Percentiles rank a stretch among this genome's conserved stretches.
These are phyloP conservation scores for Rutstroemia sp. DNA, from an alignment of 2,329 filamentous ascomycete genomes.

Conservation along the genomic window DNA sequence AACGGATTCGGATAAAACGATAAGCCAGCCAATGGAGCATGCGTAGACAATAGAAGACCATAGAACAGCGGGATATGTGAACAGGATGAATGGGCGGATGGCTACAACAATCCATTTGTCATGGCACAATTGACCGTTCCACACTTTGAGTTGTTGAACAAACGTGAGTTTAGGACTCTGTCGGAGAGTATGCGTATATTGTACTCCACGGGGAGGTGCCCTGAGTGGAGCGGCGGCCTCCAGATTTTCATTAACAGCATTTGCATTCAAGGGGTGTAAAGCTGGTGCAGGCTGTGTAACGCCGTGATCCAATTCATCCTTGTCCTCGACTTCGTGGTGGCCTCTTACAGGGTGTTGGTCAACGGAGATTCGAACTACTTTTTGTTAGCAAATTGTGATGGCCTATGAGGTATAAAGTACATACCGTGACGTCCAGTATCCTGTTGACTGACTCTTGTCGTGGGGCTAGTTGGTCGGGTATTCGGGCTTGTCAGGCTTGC, in stretches of 20 bases:
- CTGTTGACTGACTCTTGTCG: background rate
- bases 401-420: background rate
- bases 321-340: background rate
- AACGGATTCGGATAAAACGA: constrained; percentile 85
- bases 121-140: constrained; percentile 67
- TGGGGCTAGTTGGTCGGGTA: background rate
- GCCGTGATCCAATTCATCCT: background rate
- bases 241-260: constrained; percentile 23
- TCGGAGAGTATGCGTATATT: constrained; percentile 66
- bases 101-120: constrained; percentile 77
- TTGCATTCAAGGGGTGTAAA: constrained; percentile 33
- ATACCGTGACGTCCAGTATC: background rate
- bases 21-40: constrained; percentile 88
- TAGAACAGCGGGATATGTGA: constrained; percentile 78
- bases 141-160: constrained; percentile 64
- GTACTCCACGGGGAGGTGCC: constrained; percentile 1
- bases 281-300: constrained; percentile 24
- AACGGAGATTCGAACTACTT: constrained; percentile 1
- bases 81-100: constrained; percentile 75
- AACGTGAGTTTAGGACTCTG: constrained; percentile 64
- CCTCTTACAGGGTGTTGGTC: background rate
- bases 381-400: background rate
- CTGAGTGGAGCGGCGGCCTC: background rate
- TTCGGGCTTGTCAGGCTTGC: background rate
- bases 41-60: constrained; percentile 84